Base-by-base conservation (phyloP, 805 yeast species). In the Torulaspora franciscae region DNA sequence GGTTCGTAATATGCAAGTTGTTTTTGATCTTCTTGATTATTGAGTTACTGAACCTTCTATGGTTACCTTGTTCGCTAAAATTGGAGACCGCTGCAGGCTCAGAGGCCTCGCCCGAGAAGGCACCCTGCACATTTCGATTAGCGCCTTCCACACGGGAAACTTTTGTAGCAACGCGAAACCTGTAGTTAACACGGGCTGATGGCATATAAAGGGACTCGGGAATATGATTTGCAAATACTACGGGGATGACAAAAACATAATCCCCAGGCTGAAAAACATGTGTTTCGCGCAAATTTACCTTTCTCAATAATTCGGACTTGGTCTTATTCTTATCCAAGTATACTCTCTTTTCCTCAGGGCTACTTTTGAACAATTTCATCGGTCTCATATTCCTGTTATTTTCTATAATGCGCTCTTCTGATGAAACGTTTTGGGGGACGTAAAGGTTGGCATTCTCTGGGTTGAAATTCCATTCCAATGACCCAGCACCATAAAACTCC, bases 161-260 rank as follows among this genome's bases (percentile, higher is more conserved):
- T 37, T 52, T 55, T 3, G 57, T 38, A 3, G 50, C 59, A 19
- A 55, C 15, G 37, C 56, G 47, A 14, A 55, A 34, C 19, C 47
- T 43, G 40, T 59, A 55, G 36, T 50, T 52, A 17, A 61, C 58
- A 34, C 58, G 49, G 10, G 60, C 75, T 54, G 48, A 70, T 47
- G 52, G 76, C 58, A 39, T 62, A 45, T 43, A 70, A 30, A 41
- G 68, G 3, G 54, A 37, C 42, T 85, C 86, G 0, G 91, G 85
- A 1, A 82, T 74, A 45, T 72, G 73, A 22, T 77, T 70, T 0
- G 87, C 83, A 42, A 83, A 73, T 5, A 77, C 62, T 0, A 80
- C 67, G 0, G 93, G 91, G 5, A 84, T 60, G 14, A 81, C 59
- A 55, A 82, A 85, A 2, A 84, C 74, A 56, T 85, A 85, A 52